Conservation (phyloP, 495 filamentous ascomycete species). For the Durotheca rogersii region DNA sequence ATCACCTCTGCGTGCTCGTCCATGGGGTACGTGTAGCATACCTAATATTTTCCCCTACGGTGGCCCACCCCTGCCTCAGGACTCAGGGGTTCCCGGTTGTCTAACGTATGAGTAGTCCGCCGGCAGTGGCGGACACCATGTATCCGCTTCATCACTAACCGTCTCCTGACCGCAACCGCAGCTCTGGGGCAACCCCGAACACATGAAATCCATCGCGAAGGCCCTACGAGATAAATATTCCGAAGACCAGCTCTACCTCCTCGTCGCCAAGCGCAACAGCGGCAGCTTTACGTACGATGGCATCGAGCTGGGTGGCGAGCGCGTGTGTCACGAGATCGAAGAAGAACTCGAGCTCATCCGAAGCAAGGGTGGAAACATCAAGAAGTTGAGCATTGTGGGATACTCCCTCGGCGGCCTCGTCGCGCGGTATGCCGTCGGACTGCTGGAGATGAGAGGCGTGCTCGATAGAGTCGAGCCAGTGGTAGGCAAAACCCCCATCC, state of each 20-base stretch:
- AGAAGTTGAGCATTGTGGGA: slow-evolving; percentile 80
- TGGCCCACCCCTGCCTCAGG: slow-evolving; percentile 16
- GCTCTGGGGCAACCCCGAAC: slow-evolving; percentile 91
- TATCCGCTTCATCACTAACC: slow-evolving; percentile 29
- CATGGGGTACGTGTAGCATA: slow-evolving; percentile 69
- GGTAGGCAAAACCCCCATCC: slow-evolving; percentile 42
- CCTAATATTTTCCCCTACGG: no score
- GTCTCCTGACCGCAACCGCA: slow-evolving; percentile 29
- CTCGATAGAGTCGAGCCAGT: slow-evolving; percentile 78
- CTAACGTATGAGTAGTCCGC: no score
- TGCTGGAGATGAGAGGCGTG: slow-evolving; percentile 76
- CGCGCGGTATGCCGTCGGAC: slow-evolving; percentile 80
- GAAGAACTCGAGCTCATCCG: slow-evolving; percentile 69
- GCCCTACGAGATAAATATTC: slow-evolving; percentile 64
- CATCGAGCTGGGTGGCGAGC: slow-evolving; percentile 86
- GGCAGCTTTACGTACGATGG: slow-evolving; percentile 92
- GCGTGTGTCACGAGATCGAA: slow-evolving; percentile 85
- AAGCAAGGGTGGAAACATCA: slow-evolving; percentile 65
- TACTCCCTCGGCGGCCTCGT: slow-evolving; percentile 90
- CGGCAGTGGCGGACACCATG: not conserved
- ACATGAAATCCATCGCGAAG: slow-evolving; percentile 71
- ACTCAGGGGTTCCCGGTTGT: not conserved
- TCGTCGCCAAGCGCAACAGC: slow-evolving; percentile 75
- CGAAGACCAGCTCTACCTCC: slow-evolving; percentile 66
- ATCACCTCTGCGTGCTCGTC: slow-evolving; percentile 91